Evolutionary conservation across 352 stramenopile species (phyloP), one percentile per base, ranked within the genome.

Genomic region (Globisporangium apiculatum): DNA sequence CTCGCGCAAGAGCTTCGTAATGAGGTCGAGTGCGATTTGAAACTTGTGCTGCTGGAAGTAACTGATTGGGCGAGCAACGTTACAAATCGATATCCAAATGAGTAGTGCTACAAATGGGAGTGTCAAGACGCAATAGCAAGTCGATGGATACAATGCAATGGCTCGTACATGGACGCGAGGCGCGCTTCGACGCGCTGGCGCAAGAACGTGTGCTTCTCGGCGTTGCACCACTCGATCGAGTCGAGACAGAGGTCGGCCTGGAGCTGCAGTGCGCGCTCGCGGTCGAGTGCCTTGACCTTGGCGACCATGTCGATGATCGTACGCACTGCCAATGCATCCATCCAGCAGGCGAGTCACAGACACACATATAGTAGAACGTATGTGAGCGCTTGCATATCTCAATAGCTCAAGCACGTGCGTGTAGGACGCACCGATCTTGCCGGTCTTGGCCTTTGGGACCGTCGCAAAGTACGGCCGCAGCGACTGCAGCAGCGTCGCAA

Each of bases 251-350:
- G 81, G 49, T 98, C 81, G 7, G 81, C 84, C 62, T 94, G 84
- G 36, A 98, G 82, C 79, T 99, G 95, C 52, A 99, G 86, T 31
- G 97, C 91, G 47, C 95, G 86, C 47, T 96, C 71, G 7, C 81
- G 83, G 46, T 97, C 83, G 61, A 97, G 61, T 12, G 83, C 77
- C 61, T 94, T 68, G 49, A 94, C 90, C 62, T 91, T 93, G 48
- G 92, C 94, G 9, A 99, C 95, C 76, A 98, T 98, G 62, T 99
- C 97, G 50, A 99, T 94, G 18, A 99, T 86, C 57, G 91, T 98
- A 40, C 97, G 94, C 42, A 99, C 96, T 94, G 55, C 7, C 14
- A 48, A 35, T 14, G 15, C 15, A 58, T 47, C 24, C 17, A 59
- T 42, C 54, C 9, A 41, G 14, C 5, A 38, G 24, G 35, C 10